Base-by-base conservation (phyloP, 495 filamentous ascomycete genomes). In the Friedmanniomyces simplex region DNA sequence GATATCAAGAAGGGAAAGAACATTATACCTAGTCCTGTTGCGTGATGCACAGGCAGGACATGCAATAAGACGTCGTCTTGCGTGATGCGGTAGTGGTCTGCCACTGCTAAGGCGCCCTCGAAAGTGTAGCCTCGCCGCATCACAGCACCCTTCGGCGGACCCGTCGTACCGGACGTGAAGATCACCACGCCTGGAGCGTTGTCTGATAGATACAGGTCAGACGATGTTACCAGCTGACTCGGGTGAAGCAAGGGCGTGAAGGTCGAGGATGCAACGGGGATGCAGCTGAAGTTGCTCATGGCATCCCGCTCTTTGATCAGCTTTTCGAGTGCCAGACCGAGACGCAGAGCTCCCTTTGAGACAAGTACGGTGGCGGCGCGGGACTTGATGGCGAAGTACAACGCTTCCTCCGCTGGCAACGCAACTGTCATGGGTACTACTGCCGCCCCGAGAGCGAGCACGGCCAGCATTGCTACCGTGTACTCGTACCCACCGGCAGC, bases 401-500 rank as follows among this genome's bases (percentile, higher is more conserved):
- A 65, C 1, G 74, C 76, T 65, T 78, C 76, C 52, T 72, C 67
- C 5, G 70, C 57, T 0, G 74, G 74, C 0, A 72, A 50, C 8
- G 61, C 67, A 28, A 67, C 65, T 10, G 61, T 64, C 37, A 72
- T 59, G 12, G 69, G 69, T 14, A 72, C 69, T 0, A 66, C 63
- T 0, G 75, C 76, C 1, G 73, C 74, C 1, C 76, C 74, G 0
- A 75, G 32, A 0, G 76, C 73, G 13, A 76, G 63, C 12, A 73
- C 70, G 0, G 74, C 71, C 14, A 76, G 63, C 50, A 76, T 71
- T 0, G 69, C 74, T 10, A 77, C 73, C 0, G 73, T 68, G 34
- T 73, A 78, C 52, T 77, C 76, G 59, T 77, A 78, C 0, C 75
- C 73, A 0, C 76, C 75, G 0, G 74, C 67, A 3, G 73, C 74